phyloP scores from a whole-genome alignment of 352 stramenopile species.

The Phytophthora agathidicida region DNA sequence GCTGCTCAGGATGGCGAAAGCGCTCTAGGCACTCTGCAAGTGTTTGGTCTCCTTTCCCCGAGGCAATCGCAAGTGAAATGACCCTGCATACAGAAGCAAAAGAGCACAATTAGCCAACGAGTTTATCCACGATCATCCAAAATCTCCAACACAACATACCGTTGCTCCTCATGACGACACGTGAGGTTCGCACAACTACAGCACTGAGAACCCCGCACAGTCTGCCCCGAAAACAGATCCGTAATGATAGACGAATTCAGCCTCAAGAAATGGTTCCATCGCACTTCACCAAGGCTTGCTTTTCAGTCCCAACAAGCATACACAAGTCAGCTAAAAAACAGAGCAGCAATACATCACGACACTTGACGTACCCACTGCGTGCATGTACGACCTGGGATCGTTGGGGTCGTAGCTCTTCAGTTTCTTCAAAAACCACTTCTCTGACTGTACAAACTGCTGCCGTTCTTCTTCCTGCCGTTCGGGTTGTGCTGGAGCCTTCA shows the following conservation, averaged over 20 bases:
- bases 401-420: constrained; percentile 40
- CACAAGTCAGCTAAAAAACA: neutral
- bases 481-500: constrained; percentile 30
- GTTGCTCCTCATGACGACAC: constrained; percentile 72
- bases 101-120: neutral
- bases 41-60: constrained; percentile 45
- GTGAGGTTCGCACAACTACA: constrained; percentile 74
- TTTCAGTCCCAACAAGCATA: neutral
- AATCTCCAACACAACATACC: constrained; percentile 5
- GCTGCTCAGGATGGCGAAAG: constrained; percentile 61
- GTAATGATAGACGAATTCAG: constrained; percentile 75
- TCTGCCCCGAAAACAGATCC: constrained; percentile 73
- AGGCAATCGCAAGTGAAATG: constrained; percentile 60
- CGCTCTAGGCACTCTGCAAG: constrained; percentile 59
- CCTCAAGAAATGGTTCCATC: constrained; percentile 63
- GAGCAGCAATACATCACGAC: neutral
- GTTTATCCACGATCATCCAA: neutral
- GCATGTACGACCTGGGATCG: constrained; percentile 62
- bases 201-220: constrained; percentile 80
- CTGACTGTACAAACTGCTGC: constrained; percentile 25
- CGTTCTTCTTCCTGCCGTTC: constrained; percentile 25
- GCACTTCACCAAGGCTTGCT: constrained; percentile 64
- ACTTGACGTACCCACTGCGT: constrained; percentile 56
- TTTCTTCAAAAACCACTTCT: constrained; percentile 31
- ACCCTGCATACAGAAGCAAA: constrained; percentile 44